These are phyloP conservation scores for Globisporangium nagaii DNA, from an alignment of 352 stramenopile species.

Conservation along the genomic window DNA sequence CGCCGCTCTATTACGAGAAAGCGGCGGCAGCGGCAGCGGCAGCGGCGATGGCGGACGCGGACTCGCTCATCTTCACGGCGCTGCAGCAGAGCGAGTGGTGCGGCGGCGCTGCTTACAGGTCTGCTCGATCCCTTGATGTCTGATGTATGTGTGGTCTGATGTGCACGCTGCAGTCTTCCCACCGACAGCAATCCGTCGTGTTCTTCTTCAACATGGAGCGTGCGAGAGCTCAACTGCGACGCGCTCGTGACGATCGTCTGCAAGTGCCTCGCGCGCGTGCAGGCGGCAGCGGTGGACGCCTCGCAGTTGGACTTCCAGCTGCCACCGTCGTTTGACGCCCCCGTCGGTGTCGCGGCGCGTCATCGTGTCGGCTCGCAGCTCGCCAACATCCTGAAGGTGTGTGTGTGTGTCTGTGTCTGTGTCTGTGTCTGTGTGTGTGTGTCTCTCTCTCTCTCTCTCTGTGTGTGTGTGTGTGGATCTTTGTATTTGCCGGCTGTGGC, in stretches of 20 bases:
- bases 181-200: neutral
- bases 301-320: slow-evolving; percentile 22
- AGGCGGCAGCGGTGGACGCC: slow-evolving; percentile 15
- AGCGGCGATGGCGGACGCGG: slow-evolving; percentile 31
- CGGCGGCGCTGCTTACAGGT: too few species aligned
- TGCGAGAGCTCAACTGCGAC: slow-evolving; percentile 34
- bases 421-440: neutral
- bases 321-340: slow-evolving; percentile 13
- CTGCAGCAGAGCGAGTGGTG: slow-evolving; percentile 52
- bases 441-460: too few species aligned
- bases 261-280: slow-evolving; percentile 32
- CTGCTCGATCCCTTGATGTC: neutral
- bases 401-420: too few species aligned
- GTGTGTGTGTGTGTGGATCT: neutral
- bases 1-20: too few species aligned
- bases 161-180: neutral
- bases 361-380: slow-evolving; percentile 75
- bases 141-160: neutral
- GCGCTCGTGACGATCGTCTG: slow-evolving; percentile 42
- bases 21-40: too few species aligned
- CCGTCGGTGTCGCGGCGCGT: slow-evolving; percentile 55
- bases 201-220: slow-evolving; percentile 9
- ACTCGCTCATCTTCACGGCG: slow-evolving; percentile 38
- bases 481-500: neutral
- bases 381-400: slow-evolving; percentile 70